Conservation (phyloP, 192 early-diverging fungal genomes). For the Entomortierella beljakovae region DNA sequence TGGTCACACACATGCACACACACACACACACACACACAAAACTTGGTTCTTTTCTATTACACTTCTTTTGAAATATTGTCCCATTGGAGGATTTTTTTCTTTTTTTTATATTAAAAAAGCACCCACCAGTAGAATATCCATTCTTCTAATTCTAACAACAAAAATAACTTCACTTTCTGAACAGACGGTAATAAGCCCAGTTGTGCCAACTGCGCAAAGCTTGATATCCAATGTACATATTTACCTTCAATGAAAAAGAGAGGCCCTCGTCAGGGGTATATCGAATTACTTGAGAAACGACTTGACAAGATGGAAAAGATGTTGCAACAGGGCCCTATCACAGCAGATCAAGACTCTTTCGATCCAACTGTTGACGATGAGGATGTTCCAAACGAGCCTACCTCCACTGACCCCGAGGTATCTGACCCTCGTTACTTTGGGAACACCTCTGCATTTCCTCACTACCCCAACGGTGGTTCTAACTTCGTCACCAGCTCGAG, state of each 20-base stretch:
- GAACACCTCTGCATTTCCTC: conserved; percentile 18
- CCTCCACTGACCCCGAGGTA: neutral
- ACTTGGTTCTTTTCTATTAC: no score
- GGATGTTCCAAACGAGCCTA: neutral
- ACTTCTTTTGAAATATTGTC: no score
- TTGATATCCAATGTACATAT: conserved; percentile 79
- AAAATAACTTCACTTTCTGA: neutral
- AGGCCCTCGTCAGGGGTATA: conserved; percentile 88
- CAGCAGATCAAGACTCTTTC: conserved; percentile 13
- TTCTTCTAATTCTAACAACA: no score
- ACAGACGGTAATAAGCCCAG: conserved; percentile 74
- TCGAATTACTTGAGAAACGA: conserved; percentile 80
- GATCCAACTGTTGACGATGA: conserved; percentile 7
- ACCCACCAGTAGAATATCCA: no score
- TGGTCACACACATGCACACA: neutral
- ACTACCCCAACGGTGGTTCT: neutral
- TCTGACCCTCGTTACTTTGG: conserved; percentile 34
- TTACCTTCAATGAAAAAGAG: conserved; percentile 88
- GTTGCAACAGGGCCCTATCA: conserved; percentile 57
- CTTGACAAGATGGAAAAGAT: conserved; percentile 84
- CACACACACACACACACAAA: conserved; percentile 4
- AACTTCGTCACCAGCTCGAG: no score
- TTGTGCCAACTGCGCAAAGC: conserved; percentile 84
- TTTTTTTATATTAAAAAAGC: no score
- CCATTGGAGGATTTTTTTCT: no score